These are phyloP conservation scores for Juglanconis juglandina DNA, from an alignment of 2,329 filamentous ascomycete genomes.

Conservation along the genomic window DNA sequence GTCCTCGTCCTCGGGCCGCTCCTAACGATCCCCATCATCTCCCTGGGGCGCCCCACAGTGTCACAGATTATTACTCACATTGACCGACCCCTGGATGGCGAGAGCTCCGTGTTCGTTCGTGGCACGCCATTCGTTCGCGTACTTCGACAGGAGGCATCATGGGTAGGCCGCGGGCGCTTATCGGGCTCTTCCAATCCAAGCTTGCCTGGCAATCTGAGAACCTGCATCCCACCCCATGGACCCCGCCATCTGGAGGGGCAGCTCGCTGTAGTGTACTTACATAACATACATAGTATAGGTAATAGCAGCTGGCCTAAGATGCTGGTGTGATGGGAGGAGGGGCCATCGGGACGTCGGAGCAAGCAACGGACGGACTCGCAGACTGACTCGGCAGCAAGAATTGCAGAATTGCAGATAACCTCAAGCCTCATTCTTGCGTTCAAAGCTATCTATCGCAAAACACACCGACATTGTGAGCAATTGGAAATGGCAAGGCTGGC, in stretches of 20 bases:
- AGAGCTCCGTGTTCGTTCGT: background rate
- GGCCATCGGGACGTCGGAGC: background rate
- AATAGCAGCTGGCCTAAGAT: background rate
- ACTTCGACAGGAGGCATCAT: background rate
- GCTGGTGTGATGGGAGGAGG: background rate
- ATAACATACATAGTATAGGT: too few relatives aligned
- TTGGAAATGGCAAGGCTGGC: conserved; percentile 8
- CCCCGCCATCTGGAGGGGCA: conserved; percentile 18
- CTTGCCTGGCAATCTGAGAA: background rate
- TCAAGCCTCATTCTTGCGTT: background rate
- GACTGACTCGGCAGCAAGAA: background rate
- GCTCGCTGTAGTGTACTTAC: background rate
- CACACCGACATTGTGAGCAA: conserved; percentile 16
- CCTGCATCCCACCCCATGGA: conserved; percentile 7
- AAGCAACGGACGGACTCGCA: background rate
- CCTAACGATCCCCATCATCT: conserved; percentile 3
- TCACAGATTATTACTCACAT: conserved; percentile 15
- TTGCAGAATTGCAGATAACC: background rate
- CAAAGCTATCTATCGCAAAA: conserved; percentile 1
- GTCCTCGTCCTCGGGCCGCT: conserved; percentile 8
- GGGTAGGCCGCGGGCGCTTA: conserved; percentile 16
- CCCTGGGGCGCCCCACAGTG: conserved; percentile 2
- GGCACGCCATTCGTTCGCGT: background rate
- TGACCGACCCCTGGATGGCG: background rate
- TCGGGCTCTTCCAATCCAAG: background rate